These are phyloP conservation scores for Pseudogymnoascus sp. DNA, from an alignment of 2,329 filamentous ascomycete species.

Conservation along the genomic window DNA sequence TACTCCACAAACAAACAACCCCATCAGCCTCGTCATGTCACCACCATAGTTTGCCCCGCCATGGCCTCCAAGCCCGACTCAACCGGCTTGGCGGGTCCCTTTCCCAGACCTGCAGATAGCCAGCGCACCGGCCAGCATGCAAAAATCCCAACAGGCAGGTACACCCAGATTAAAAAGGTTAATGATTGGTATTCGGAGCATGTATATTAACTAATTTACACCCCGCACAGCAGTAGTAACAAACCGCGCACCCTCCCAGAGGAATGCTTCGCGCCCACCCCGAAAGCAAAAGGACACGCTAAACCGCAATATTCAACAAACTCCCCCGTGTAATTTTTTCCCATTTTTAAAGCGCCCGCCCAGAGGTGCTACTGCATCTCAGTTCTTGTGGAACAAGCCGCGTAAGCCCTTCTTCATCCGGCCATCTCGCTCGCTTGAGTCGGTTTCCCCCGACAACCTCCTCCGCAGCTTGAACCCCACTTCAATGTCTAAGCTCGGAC, in stretches of 20 bases:
- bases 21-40: background rate
- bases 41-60: background rate
- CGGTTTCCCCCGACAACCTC: background rate
- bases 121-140: background rate
- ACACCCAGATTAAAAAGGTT: background rate
- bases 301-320: slow-evolving; percentile 1
- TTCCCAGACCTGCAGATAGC: background rate
- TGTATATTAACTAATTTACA: background rate
- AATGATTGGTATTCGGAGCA: background rate
- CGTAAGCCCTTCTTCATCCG: slow-evolving; percentile 10
- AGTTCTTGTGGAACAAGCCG: slow-evolving; percentile 15
- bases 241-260: background rate
- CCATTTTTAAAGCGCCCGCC: background rate
- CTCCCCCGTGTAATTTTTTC: background rate
- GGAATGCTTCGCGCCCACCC: background rate
- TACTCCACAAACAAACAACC: background rate
- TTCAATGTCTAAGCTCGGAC: slow-evolving; percentile 10
- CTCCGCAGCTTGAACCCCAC: slow-evolving; percentile 7
- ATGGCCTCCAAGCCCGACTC: background rate
- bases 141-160: background rate
- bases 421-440: background rate
- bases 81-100: background rate
- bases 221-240: background rate
- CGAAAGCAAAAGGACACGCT: background rate
- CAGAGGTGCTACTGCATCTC: background rate